phyloP scores from a whole-genome alignment of 164 flowering plant genomes.

The Vitis labrusca region DNA sequence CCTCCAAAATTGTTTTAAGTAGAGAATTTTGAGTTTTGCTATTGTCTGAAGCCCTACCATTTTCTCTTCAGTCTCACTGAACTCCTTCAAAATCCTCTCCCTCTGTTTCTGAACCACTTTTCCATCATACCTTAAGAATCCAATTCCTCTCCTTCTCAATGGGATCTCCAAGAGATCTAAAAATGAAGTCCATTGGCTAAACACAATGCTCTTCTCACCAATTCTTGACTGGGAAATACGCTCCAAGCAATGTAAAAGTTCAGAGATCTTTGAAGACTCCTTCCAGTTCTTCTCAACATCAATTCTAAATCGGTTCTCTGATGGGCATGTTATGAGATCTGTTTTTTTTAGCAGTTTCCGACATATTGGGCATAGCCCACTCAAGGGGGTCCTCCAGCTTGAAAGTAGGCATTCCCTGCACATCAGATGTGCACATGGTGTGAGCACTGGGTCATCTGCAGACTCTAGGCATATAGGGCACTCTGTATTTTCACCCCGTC shows the following conservation, averaged over 20 bases:
- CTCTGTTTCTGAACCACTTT: conserved; percentile 60
- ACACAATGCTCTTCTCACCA: conserved; percentile 75
- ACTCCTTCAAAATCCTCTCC: conserved; percentile 65
- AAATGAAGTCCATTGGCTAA: conserved; percentile 91
- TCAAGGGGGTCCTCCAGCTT: conserved; percentile 52
- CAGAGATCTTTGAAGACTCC: conserved; percentile 65
- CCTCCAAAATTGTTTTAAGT: too few relatives aligned
- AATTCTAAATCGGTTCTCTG: conserved; percentile 51
- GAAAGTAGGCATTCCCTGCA: conserved; percentile 82
- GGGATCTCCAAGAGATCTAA: conserved; percentile 75
- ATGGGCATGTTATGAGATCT: conserved; percentile 79
- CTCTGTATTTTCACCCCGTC: conserved; percentile 56
- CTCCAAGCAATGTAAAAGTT: conserved; percentile 62
- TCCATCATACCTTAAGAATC: conserved; percentile 75
- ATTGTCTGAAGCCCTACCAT: conserved; percentile 32
- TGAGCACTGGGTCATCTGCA: conserved; percentile 74
- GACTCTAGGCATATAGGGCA: conserved; percentile 86
- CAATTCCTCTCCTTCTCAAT: conserved; percentile 45
- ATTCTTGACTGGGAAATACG: conserved; percentile 23
- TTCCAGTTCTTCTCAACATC: conserved; percentile 71
- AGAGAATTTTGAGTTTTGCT: not conserved
- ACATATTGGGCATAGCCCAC: conserved; percentile 73
- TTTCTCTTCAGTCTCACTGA: conserved; percentile 49
- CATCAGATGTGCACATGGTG: conserved; percentile 81
- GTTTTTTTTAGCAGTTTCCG: conserved; percentile 40